phyloP scores from a whole-genome alignment of 495 filamentous ascomycete species.

The Oidiodendron maius region DNA sequence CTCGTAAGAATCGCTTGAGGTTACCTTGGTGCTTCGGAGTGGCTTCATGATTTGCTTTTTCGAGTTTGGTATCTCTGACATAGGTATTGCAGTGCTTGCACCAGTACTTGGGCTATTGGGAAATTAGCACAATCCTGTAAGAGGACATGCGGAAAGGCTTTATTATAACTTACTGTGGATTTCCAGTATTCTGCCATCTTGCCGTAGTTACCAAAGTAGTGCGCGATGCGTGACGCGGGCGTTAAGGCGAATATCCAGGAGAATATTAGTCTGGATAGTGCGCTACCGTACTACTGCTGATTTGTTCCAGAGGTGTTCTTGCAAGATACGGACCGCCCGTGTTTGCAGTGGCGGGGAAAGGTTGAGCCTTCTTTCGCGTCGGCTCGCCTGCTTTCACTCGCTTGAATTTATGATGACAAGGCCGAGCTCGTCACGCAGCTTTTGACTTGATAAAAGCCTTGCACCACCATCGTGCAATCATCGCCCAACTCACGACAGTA shows the following conservation, averaged over 20 bases:
- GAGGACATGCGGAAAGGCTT: background rate
- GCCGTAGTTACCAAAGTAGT: background rate
- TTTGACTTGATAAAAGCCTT: no score
- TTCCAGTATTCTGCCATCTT: conserved; percentile 98
- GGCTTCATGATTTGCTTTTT: conserved; percentile 84
- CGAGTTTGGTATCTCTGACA: conserved; percentile 88
- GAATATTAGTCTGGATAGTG: no score
- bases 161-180: conserved; percentile 70
- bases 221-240: no score
- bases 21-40: conserved; percentile 81
- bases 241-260: no score
- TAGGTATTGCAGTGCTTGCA: conserved; percentile 95
- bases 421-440: background rate
- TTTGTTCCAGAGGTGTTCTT: no score
- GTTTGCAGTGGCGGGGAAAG: background rate
- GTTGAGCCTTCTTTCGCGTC: background rate
- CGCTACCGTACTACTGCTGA: no score
- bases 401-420: conserved; percentile 1
- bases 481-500: conserved; percentile 1
- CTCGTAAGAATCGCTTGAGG: conserved; percentile 84
- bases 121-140: conserved; percentile 15
- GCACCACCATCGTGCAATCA: background rate
- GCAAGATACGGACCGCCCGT: no score
- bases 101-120: conserved; percentile 72
- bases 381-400: background rate